Evolutionary conservation across 2,329 filamentous ascomycete genomes (phyloP), one percentile per base, ranked within the genome.

Genomic region (Aspergillus vadensis): DNA sequence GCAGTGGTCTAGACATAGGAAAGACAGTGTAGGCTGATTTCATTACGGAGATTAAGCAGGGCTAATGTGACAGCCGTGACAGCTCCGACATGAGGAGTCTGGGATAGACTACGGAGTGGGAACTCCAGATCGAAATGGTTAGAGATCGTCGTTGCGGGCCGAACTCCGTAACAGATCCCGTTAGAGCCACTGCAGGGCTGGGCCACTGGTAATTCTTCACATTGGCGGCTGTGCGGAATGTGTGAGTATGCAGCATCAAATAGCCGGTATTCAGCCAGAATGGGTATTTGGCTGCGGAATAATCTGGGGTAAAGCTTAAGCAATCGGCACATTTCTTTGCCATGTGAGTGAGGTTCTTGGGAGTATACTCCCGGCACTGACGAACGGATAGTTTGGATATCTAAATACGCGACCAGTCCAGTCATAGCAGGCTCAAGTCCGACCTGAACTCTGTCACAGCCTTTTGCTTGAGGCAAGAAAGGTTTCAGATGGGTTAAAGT

Each of bases 161-260:
- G 53, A n/a, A 12, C 27, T 44, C 53, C 53, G 53, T 55, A 7
- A 55, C 53, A 21, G 38, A 55, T 44, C 39, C 19, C 53, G 53
- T 55, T 55, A 55, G 53, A 55, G 39, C 14, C 10, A n/a, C 27
- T n/a, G n/a, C 19, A 32, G 50, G 17, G 17, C 39, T 43, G 39
- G 12, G n/a, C 47, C 23, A 32, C 17, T 25, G 10, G 19, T 55
- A 5, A 19, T 15, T 39, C 44, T 55, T 55, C 52, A 55, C 14
- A 47, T 5, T 21, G 8, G n/a, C 52, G 17, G 39, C 10, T 27
- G 21, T 7, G 4, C 27, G 27, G 49, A 30, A 17, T 21, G 10
- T 14, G 48, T 5, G 14, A 51, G 15, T 19, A 15, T 23, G 48
- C 6, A 10, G 15, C 8, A 25, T 36, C 5, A 36, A 41, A 53